Evolutionary conservation across 2,329 filamentous ascomycete genomes (phyloP).

Genomic region (Clonostachys chloroleuca): DNA sequence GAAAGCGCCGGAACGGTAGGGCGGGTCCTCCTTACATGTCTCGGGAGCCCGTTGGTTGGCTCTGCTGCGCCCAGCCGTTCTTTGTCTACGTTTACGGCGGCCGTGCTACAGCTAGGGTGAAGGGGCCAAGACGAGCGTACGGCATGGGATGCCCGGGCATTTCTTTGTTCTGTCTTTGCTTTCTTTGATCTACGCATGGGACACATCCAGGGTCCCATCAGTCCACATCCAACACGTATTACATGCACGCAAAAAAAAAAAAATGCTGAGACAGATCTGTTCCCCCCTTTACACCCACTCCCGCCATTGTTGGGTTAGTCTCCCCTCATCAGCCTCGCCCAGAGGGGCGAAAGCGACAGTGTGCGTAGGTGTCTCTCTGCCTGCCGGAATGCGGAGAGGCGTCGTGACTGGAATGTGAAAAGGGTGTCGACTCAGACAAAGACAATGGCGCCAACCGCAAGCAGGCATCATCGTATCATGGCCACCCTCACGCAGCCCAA

Average conservation of each 20-base stretch:
- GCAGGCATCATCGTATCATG: too few relatives aligned
- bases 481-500: too few relatives aligned
- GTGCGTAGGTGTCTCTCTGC: conserved; percentile 2
- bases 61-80: neutral
- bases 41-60: neutral
- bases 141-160: too few relatives aligned
- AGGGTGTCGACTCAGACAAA: too few relatives aligned
- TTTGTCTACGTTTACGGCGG: conserved; percentile 1
- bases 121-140: too few relatives aligned
- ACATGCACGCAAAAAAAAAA: neutral
- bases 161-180: neutral
- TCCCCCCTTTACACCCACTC: neutral
- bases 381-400: too few relatives aligned
- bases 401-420: too few relatives aligned
- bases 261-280: too few relatives aligned
- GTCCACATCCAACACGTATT: neutral
- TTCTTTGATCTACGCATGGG: neutral
- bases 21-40: neutral
- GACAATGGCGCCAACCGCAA: too few relatives aligned
- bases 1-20: too few relatives aligned
- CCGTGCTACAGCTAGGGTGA: neutral
- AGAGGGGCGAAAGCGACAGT: conserved; percentile 22
- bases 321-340: conserved; percentile 18
- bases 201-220: neutral
- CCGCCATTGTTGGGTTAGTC: neutral